These are phyloP conservation scores for Coccomyxa sp. DNA, from an alignment of 139 green algal genomes.

Conservation along the genomic window DNA sequence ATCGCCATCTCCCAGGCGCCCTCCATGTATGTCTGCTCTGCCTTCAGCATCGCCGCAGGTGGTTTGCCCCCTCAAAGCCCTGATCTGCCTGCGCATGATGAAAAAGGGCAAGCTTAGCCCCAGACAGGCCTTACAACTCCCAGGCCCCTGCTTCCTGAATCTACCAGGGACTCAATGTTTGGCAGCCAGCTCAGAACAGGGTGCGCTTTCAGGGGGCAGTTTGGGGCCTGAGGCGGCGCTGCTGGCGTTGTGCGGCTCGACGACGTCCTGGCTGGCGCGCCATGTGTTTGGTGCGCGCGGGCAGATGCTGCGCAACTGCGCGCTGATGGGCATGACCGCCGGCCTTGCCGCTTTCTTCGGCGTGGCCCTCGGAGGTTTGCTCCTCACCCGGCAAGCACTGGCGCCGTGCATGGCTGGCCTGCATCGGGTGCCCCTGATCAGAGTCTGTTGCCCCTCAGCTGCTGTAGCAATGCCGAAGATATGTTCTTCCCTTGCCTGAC, in stretches of 20 bases:
- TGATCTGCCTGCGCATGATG: no score
- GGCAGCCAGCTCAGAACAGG: not conserved
- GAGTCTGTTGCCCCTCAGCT: no score
- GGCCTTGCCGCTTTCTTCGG: conserved; percentile 49
- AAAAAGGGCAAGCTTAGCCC: not conserved
- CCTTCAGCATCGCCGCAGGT: conserved; percentile 35
- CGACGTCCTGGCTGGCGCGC: conserved; percentile 18
- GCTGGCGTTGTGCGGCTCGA: conserved; percentile 38
- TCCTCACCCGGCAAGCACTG: not conserved
- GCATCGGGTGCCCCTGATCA: no score
- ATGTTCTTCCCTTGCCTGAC: no score
- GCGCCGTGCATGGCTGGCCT: no score
- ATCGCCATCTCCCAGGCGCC: conserved; percentile 31
- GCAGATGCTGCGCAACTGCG: conserved; percentile 30
- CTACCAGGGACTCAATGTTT: no score
- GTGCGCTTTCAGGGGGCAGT: conserved; percentile 24
- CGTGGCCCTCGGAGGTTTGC: conserved; percentile 35
- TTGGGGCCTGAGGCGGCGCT: conserved; percentile 44
- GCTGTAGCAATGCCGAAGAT: no score
- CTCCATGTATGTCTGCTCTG: conserved; percentile 46
- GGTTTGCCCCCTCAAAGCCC: no score
- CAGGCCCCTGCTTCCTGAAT: no score
- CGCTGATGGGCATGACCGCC: conserved; percentile 46
- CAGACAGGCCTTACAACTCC: not conserved
- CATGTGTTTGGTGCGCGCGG: conserved; percentile 15